Conservation (phyloP, 805 yeast species). For the Yarrowia phangngaensis region DNA sequence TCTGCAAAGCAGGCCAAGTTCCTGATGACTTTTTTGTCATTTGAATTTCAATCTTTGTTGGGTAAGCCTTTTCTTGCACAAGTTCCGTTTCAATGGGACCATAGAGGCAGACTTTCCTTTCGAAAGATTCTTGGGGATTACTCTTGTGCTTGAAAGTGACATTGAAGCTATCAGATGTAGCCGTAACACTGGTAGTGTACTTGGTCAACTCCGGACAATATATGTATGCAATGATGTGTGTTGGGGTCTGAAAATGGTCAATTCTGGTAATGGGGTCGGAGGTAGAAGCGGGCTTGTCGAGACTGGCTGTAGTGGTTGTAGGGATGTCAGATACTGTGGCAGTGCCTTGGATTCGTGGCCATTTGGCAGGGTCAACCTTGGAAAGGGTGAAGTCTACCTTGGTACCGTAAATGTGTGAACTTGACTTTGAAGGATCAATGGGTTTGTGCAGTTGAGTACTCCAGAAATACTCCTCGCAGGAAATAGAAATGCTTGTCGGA, state of each 20-base stretch:
- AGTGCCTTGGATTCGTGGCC: neutral
- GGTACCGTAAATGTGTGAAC: conserved; percentile 56
- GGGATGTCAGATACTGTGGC: conserved; percentile 5
- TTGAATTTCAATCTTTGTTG: conserved; percentile 35
- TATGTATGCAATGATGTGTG: conserved; percentile 13
- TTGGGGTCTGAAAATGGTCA: conserved; percentile 14
- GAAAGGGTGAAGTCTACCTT: conserved; percentile 67
- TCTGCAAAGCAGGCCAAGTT: conserved; percentile 64
- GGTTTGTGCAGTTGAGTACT: conserved; percentile 53
- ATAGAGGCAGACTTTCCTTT: neutral
- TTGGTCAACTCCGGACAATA: conserved; percentile 2
- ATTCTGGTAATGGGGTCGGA: neutral
- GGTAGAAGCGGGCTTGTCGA: conserved; percentile 2
- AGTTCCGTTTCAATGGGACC: conserved; percentile 15
- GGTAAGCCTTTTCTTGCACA: conserved; percentile 25
- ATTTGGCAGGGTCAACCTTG: conserved; percentile 42
- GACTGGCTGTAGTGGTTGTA: conserved; percentile 12
- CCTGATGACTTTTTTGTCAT: conserved; percentile 63
- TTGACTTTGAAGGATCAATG: conserved; percentile 48
- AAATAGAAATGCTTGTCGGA: conserved; percentile 22
- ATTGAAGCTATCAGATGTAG: neutral
- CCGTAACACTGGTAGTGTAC: neutral
- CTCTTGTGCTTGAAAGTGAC: conserved; percentile 1
- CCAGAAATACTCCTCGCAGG: conserved; percentile 29
- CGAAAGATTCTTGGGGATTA: neutral